Percentiles rank a stretch among this genome's conserved stretches.
Conservation (phyloP, 345 rosid genomes). For the Kernera saxatilis region DNA sequence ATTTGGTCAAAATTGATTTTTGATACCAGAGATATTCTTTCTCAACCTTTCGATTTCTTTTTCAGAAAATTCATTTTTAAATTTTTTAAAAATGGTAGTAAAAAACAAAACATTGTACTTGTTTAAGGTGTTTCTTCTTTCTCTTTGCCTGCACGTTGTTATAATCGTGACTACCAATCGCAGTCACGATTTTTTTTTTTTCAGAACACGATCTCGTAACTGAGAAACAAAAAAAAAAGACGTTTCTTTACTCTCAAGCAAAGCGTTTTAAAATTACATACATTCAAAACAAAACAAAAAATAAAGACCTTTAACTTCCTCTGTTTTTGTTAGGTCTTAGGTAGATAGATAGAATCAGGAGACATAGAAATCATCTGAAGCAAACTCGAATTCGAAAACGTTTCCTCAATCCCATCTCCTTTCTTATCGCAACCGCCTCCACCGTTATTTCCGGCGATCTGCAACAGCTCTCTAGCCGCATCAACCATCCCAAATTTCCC, state of each 20-base stretch:
- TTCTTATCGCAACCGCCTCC: conserved; percentile 42
- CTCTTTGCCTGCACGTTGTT: conserved; percentile 26
- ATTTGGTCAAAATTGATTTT: conserved; percentile 20
- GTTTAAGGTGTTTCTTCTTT: background rate
- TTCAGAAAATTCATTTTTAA: background rate
- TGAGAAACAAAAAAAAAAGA: background rate
- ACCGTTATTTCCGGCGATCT: conserved; percentile 35
- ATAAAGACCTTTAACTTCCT: background rate
- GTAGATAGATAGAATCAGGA: conserved; percentile 57
- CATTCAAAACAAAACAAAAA: background rate
- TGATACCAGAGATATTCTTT: conserved; percentile 27
- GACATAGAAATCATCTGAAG: conserved; percentile 93
- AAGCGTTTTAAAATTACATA: conserved; percentile 10
- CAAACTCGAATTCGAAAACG: conserved; percentile 82
- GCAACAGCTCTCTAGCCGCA: conserved; percentile 66
- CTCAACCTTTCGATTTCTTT: conserved; percentile 26
- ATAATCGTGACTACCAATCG: conserved; percentile 21
- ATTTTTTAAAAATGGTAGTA: background rate
- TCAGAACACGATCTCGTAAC: conserved; percentile 2
- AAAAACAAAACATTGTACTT: background rate
- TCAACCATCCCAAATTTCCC: conserved; percentile 72
- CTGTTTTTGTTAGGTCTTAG: conserved; percentile 10
- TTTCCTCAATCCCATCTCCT: conserved; percentile 63
- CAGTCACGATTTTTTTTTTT: background rate
- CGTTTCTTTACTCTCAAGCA: conserved; percentile 24